A percentile compares a stretch with the other conserved stretches of the same genome.
Evolutionary conservation across 345 rosid species (phyloP).

Genomic region (Aquilaria yunnanensis): DNA sequence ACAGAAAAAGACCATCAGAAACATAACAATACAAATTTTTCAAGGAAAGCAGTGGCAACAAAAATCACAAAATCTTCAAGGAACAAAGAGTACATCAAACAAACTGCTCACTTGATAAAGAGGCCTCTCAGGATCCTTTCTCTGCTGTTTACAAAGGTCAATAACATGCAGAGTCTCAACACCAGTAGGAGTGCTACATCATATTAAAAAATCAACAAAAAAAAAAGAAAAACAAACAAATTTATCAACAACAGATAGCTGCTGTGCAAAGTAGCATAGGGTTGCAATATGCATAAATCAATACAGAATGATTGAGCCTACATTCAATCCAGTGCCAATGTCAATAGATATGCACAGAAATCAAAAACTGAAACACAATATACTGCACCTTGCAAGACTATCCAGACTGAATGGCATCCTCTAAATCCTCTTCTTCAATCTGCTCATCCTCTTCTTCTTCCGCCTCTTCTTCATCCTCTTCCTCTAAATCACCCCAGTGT

Average conservation of each 20-base stretch:
- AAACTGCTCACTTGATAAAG: slow-evolving; percentile 67
- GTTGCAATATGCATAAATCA: too few species aligned
- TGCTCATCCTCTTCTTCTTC: slow-evolving; percentile 74
- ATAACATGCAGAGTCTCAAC: slow-evolving; percentile 99
- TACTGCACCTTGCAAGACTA: slow-evolving; percentile 78
- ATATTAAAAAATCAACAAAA: slow-evolving; percentile 1
- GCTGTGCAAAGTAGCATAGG: too few species aligned
- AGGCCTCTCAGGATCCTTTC: slow-evolving; percentile 95
- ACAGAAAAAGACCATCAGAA: slow-evolving; percentile 2
- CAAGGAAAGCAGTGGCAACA: too few species aligned
- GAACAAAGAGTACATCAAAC: slow-evolving; percentile 2
- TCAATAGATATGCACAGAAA: background rate
- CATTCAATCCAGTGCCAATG: background rate
- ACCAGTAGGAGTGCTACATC: slow-evolving; percentile 90
- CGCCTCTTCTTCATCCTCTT: slow-evolving; percentile 55
- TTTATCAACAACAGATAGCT: background rate
- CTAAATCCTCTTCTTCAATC: slow-evolving; percentile 88
- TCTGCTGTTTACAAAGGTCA: slow-evolving; percentile 97
- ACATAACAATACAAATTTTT: background rate
- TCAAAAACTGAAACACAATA: background rate
- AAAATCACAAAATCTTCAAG: too few species aligned
- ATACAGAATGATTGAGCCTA: too few species aligned
- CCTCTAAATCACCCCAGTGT: slow-evolving; percentile 99
- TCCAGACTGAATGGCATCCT: slow-evolving; percentile 85
- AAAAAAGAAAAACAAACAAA: background rate